Evolutionary conservation across 169 alveolate genomes (phyloP).

Genomic region (Besnoitia besnoiti): DNA sequence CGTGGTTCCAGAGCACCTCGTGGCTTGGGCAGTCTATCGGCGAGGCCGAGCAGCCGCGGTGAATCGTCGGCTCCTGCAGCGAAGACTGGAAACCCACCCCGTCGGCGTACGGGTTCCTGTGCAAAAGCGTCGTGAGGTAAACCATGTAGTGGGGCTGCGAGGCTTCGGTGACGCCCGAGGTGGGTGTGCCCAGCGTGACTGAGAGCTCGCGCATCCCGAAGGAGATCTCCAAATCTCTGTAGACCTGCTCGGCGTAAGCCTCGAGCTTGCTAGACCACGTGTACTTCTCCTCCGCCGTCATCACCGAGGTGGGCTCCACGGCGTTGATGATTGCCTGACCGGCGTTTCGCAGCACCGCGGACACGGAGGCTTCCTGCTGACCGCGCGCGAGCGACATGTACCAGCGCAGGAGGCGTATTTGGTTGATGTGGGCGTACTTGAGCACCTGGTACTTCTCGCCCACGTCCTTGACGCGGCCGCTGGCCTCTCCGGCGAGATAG

Average conservation of each 20-base stretch:
- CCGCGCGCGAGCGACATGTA: background rate
- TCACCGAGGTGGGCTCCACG: background rate
- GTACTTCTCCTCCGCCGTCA: background rate
- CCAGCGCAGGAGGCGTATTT: background rate
- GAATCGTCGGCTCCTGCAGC: background rate
- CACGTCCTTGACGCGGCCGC: background rate
- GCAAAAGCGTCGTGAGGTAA: background rate
- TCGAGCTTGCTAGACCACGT: background rate
- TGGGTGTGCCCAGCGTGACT: background rate
- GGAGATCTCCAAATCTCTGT: slow-evolving; percentile 32
- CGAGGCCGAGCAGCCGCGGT: slow-evolving; percentile 15
- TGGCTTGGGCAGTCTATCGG: slow-evolving; percentile 37
- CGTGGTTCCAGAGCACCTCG: slow-evolving; percentile 57
- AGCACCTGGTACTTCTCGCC: slow-evolving; percentile 32
- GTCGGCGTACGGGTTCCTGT: slow-evolving; percentile 26
- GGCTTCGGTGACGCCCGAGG: background rate
- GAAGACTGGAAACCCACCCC: slow-evolving; percentile 26
- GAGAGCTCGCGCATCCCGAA: background rate
- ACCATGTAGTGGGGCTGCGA: background rate
- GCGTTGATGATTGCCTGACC: background rate
- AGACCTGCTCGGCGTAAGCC: slow-evolving; percentile 23
- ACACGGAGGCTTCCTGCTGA: background rate
- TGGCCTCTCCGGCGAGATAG: slow-evolving; percentile 9
- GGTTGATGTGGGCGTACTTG: slow-evolving; percentile 23
- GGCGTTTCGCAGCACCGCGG: background rate